These are phyloP conservation scores for Erodium moschatum DNA, from an alignment of 441 rosid species.

Conservation along the genomic window DNA sequence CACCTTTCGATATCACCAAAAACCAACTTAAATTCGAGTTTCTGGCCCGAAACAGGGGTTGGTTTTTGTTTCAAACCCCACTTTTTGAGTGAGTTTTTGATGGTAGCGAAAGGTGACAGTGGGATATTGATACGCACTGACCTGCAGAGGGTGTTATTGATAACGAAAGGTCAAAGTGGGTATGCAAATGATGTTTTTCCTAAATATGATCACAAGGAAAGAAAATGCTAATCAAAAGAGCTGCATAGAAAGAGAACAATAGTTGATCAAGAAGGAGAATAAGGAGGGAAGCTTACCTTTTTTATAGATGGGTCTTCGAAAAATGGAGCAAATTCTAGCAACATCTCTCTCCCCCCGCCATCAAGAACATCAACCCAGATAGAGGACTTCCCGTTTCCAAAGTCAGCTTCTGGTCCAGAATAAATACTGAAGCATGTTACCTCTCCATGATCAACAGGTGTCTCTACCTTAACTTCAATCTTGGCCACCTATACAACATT, in stretches of 20 bases:
- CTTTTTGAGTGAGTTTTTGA: no score
- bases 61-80: no score
- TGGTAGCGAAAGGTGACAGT: no score
- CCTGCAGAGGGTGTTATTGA: no score
- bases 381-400: constrained; percentile 81
- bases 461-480: constrained; percentile 80
- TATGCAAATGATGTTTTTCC: no score
- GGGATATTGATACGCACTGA: no score
- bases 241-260: background rate
- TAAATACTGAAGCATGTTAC: constrained; percentile 86
- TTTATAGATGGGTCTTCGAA: constrained; percentile 57
- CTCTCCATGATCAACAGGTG: constrained; percentile 89
- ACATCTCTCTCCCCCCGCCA: constrained; percentile 55
- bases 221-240: background rate
- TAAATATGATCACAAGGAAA: background rate
- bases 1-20: no score
- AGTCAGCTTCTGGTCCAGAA: constrained; percentile 69
- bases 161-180: no score
- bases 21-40: no score
- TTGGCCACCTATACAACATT: constrained; percentile 57
- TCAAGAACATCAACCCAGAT: constrained; percentile 94
- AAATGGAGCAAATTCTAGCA: constrained; percentile 65
- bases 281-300: constrained; percentile 39
- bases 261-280: background rate
- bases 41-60: no score